phyloP scores from a whole-genome alignment of 805 yeast species.

The Candida bentonensis region DNA sequence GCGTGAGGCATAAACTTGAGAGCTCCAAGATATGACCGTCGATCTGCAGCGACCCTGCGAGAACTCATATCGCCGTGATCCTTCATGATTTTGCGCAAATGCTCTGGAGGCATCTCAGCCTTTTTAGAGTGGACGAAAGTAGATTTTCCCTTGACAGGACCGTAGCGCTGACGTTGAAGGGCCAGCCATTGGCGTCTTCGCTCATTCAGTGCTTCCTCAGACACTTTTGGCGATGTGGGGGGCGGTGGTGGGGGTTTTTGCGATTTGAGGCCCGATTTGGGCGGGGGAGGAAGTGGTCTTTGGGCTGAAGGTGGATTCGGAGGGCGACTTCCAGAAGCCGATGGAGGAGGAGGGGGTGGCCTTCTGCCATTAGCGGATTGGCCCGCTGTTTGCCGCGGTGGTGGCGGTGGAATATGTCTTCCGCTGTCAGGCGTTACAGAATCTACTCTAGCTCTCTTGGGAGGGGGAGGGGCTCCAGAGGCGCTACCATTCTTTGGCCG shows the following conservation, averaged over 20 bases:
- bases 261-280: neutral
- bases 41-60: constrained; percentile 65
- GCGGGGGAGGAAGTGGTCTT: neutral
- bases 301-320: neutral
- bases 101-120: constrained; percentile 71
- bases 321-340: no score
- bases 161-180: neutral
- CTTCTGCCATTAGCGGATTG: neutral
- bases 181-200: neutral
- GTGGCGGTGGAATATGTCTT: neutral
- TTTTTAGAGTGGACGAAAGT: neutral
- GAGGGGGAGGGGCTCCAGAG: neutral
- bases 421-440: neutral
- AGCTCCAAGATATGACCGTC: constrained; percentile 78
- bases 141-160: neutral
- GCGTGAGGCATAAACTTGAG: constrained; percentile 95
- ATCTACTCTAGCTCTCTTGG: neutral
- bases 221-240: neutral
- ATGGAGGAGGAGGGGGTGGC: neutral
- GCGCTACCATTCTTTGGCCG: neutral
- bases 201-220: neutral
- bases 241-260: neutral
- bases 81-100: constrained; percentile 66
- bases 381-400: neutral
- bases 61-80: constrained; percentile 81